A percentile compares a stretch with the other conserved stretches of the same genome.
Evolutionary conservation across 345 rosid genomes (phyloP).

Genomic region (Xanthoceras sorbifolium): DNA sequence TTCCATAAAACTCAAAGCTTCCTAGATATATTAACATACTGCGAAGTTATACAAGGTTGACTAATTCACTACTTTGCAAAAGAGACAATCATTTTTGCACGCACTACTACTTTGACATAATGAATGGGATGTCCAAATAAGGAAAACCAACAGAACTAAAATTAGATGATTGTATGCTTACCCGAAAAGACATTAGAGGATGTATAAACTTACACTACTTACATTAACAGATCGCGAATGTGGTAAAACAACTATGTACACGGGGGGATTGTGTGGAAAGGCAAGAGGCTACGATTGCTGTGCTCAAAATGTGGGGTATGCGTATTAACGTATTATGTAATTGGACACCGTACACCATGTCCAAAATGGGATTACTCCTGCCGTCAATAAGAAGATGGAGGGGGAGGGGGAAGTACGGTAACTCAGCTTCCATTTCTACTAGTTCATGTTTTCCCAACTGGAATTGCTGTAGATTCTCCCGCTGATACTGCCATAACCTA

Average conservation of each 20-base stretch:
- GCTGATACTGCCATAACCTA: slow-evolving; percentile 11
- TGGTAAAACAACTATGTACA: slow-evolving; percentile 30
- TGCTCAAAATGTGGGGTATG: slow-evolving; percentile 10
- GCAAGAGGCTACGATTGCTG: slow-evolving; percentile 15
- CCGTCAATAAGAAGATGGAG: neutral
- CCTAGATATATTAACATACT: neutral
- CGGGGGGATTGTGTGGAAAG: neutral
- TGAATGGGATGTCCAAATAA: neutral
- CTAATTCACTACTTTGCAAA: neutral
- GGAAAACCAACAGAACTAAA: neutral
- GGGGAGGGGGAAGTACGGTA: neutral
- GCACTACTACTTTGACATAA: neutral
- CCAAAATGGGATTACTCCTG: slow-evolving; percentile 34
- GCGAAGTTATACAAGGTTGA: neutral
- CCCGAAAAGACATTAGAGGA: slow-evolving; percentile 13
- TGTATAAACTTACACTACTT: slow-evolving; percentile 26
- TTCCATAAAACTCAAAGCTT: neutral
- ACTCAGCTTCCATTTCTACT: slow-evolving; percentile 5
- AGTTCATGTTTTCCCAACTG: slow-evolving; percentile 6
- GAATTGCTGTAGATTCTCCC: neutral
- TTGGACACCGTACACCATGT: slow-evolving; percentile 21
- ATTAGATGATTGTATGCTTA: slow-evolving; percentile 8
- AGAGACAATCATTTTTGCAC: slow-evolving; percentile 3
- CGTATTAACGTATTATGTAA: slow-evolving; percentile 3
- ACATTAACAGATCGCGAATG: slow-evolving; percentile 13